These are phyloP conservation scores for Globisporangium splendens DNA, from an alignment of 352 stramenopile species.

Conservation along the genomic window DNA sequence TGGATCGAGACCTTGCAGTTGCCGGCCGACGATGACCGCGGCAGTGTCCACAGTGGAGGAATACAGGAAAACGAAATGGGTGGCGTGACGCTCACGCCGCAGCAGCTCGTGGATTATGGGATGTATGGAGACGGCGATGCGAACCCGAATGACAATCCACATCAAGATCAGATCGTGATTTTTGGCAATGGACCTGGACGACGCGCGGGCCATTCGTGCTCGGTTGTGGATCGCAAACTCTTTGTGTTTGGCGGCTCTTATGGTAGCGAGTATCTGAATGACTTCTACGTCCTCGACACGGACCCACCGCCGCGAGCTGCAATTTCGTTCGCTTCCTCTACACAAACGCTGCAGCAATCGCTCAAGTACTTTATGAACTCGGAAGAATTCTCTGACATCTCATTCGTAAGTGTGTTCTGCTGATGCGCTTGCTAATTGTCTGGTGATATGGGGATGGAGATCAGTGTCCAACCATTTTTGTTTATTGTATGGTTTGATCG, in stretches of 20 bases:
- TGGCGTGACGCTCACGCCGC: conserved; percentile 20
- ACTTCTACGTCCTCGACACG: conserved; percentile 94
- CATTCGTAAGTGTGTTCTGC: conserved; percentile 63
- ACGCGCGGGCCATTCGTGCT: conserved; percentile 93
- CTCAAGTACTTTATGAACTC: conserved; percentile 90
- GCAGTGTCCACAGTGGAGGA: background rate
- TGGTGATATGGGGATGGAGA: background rate
- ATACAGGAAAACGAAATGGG: conserved; percentile 8
- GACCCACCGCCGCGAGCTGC: conserved; percentile 84
- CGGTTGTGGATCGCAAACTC: conserved; percentile 90
- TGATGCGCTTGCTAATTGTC: background rate
- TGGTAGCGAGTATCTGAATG: conserved; percentile 91
- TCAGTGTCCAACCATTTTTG: too few relatives aligned
- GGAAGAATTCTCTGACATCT: conserved; percentile 94
- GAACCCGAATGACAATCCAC: conserved; percentile 66
- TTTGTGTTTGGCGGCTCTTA: conserved; percentile 94
- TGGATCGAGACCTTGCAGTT: conserved; percentile 19
- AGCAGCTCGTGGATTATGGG: conserved; percentile 21
- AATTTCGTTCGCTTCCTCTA: conserved; percentile 77
- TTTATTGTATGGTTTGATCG: conserved; percentile 2
- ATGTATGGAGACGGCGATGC: conserved; percentile 29
- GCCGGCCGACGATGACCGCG: conserved; percentile 9
- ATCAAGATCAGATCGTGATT: conserved; percentile 78
- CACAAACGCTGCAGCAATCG: conserved; percentile 59
- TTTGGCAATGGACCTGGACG: conserved; percentile 83